Conservation (phyloP, 1,139 yeast species). For the Blastobotrys persicus region DNA sequence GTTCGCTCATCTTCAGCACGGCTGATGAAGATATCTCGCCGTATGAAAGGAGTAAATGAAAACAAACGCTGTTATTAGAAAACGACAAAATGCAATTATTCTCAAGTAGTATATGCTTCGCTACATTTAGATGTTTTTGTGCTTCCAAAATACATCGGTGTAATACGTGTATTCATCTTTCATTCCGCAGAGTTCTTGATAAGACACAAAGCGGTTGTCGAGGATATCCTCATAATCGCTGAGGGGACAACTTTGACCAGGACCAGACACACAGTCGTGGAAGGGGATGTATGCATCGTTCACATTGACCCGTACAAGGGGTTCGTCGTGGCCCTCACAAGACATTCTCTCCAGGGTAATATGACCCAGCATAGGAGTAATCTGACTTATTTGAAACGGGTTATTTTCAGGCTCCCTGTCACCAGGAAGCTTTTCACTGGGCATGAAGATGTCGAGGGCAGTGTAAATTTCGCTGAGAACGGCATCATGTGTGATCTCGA, state of each 20-base stretch:
- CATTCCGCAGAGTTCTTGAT: not conserved
- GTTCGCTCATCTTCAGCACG: not conserved
- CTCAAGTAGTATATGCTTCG: no score
- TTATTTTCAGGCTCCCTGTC: constrained; percentile 42
- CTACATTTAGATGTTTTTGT: not conserved
- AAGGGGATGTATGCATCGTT: constrained; percentile 63
- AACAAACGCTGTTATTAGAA: no score
- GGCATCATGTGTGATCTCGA: constrained; percentile 60
- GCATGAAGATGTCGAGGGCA: constrained; percentile 50
- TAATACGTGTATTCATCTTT: not conserved
- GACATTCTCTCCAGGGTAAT: constrained; percentile 51
- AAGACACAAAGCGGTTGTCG: not conserved
- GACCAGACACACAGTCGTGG: constrained; percentile 52
- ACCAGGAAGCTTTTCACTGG: constrained; percentile 39
- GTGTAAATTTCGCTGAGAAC: constrained; percentile 51
- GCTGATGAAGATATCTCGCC: no score
- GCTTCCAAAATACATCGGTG: constrained; percentile 3
- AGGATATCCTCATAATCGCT: constrained; percentile 6
- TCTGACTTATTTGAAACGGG: constrained; percentile 47
- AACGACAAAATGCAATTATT: no score
- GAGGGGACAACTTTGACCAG: constrained; percentile 29
- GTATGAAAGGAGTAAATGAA: no score
- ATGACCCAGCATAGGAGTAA: constrained; percentile 60
- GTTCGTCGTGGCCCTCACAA: constrained; percentile 34
- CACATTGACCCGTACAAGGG: constrained; percentile 52